Base-by-base conservation (phyloP, 148 eudicot genomes). In the Diospyros kaki region DNA sequence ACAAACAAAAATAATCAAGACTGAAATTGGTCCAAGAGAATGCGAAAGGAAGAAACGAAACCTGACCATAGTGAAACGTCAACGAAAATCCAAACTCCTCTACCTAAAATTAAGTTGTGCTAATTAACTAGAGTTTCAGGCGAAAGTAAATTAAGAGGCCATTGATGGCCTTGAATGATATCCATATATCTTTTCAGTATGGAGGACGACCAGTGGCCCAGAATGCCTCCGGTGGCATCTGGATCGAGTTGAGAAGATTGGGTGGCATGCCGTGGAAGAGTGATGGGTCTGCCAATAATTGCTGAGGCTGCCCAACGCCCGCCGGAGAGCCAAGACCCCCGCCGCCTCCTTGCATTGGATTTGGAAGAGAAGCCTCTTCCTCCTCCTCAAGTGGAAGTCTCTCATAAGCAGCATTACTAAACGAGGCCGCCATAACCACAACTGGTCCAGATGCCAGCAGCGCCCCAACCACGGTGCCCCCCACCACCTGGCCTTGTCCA, bases 401-500 rank as follows among this genome's bases (percentile, higher is more conserved):
- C 69, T 92, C 97, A 55, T 92, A 92, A 0, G 94, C 97, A 13
- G 97, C 97, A 52, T 92, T 92, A 45, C 97, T 87, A 53, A 92
- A 92, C 1, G 97, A 92, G 0, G 97, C 97, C 0, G 97, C 91
- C 94, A 92, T 92, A 0, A 92, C 86, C 6, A 92, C 89, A 6
- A 92, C 94, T 0, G 97, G 97, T 3, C 97, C 97, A 0, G 94
- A 81, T 0, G 97, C 94, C 1, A 87, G 58, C 0, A 92, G 83
- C 28, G 83, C 82, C 59, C 97, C 97, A 0, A 88, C 97, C 4
- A 92, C 93, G 18, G 89, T 81, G 2, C 97, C 97, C 15, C 97
- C 97, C 11, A 92, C 94, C 14, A 92, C 97, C 77, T 91, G 96
- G 18, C 96, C 96, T 69, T 91, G 96, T 45, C 96, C 96, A 2